Evolutionary conservation across 331 rosid genomes (phyloP).

Genomic region (Pyrus hybrid): DNA sequence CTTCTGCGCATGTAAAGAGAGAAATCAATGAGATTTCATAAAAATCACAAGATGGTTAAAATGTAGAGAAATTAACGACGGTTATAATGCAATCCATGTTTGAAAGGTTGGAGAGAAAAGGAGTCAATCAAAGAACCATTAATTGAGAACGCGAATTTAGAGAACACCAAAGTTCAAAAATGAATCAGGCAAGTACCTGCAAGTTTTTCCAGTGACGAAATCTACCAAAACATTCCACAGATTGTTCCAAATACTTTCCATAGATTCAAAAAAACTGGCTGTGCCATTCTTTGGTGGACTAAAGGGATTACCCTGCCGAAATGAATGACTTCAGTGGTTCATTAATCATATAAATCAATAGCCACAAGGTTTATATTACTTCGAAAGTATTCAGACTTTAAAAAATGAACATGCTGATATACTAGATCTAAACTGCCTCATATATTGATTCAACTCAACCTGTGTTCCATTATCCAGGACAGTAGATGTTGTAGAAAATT

Average conservation of each 20-base stretch:
- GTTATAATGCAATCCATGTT: not conserved
- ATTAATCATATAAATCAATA: not conserved
- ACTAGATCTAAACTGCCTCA: not conserved
- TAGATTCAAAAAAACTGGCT: constrained; percentile 57
- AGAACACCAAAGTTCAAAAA: not conserved
- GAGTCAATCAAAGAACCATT: not conserved
- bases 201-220: constrained; percentile 67
- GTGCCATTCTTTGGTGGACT: constrained; percentile 49
- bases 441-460: constrained; percentile 22
- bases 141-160: not conserved
- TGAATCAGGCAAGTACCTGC: constrained; percentile 50
- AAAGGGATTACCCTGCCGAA: constrained; percentile 62
- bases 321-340: no score
- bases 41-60: not conserved
- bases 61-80: not conserved
- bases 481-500: constrained; percentile 77
- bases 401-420: not conserved
- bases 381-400: not conserved
- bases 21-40: not conserved
- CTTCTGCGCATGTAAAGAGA: constrained; percentile 25
- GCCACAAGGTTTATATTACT: not conserved
- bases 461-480: constrained; percentile 83
- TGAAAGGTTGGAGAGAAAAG: not conserved
- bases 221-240: constrained; percentile 48
- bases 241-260: constrained; percentile 55